phyloP scores from a whole-genome alignment of 139 green algal genomes.

The Mychonastes homosphaera region DNA sequence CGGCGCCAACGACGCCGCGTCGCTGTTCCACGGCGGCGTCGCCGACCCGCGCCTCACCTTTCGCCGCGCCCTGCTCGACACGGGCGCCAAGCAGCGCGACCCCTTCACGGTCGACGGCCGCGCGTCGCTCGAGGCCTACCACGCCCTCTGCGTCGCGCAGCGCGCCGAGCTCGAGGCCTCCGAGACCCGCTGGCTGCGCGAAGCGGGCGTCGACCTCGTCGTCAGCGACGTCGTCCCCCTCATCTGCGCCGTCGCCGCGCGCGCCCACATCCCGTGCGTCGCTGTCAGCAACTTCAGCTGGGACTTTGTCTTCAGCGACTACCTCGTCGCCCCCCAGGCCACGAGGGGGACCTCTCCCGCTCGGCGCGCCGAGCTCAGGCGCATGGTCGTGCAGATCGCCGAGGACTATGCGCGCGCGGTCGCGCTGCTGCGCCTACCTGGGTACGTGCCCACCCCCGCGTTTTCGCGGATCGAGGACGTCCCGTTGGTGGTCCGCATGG shows the following conservation, averaged over 20 bases:
- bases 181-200: constrained; percentile 43
- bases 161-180: constrained; percentile 26
- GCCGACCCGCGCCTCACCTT: constrained; percentile 18
- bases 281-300: constrained; percentile 61
- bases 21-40: constrained; percentile 22
- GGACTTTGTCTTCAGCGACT: constrained; percentile 64
- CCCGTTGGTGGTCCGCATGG: constrained; percentile 47
- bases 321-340: constrained; percentile 23
- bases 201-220: constrained; percentile 25
- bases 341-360: neutral
- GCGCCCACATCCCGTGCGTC: constrained; percentile 37
- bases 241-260: constrained; percentile 39
- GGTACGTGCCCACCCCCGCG: constrained; percentile 46
- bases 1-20: constrained; percentile 7
- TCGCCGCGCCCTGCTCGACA: constrained; percentile 37
- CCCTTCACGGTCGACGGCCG: constrained; percentile 52
- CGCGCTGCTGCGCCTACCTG: constrained; percentile 42
- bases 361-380: constrained; percentile 10
- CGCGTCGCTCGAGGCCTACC: constrained; percentile 41
- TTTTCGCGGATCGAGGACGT: constrained; percentile 57
- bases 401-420: constrained; percentile 45
- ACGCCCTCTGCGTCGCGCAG: constrained; percentile 10
- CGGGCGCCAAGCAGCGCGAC: constrained; percentile 46
- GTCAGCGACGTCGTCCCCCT: constrained; percentile 56
- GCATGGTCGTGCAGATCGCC: constrained; percentile 43